A percentile compares a stretch with the other conserved stretches of the same genome.
Evolutionary conservation across 2,329 filamentous ascomycete genomes (phyloP).

Genomic region (Colletotrichum melonis): DNA sequence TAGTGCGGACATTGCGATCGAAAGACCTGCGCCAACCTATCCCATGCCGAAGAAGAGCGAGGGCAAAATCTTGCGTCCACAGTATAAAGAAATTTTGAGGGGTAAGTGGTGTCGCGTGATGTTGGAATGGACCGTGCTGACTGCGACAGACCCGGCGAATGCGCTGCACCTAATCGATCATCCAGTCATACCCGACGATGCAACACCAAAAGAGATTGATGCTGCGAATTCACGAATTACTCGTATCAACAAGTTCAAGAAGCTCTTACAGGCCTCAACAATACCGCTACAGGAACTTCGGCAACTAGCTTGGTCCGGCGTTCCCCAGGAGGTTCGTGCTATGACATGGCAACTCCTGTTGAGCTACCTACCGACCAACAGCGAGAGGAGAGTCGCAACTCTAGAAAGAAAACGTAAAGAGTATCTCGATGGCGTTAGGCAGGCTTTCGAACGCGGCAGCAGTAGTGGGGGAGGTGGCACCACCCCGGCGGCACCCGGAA

Average conservation of each 20-base stretch:
- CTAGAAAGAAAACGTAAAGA: conserved; percentile 96
- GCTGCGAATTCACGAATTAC: conserved; percentile 88
- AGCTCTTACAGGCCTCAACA: conserved; percentile 89
- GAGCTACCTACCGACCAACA: conserved; percentile 96
- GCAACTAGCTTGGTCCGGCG: conserved; percentile 90
- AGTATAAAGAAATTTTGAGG: conserved; percentile 95
- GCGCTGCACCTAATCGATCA: conserved; percentile 95
- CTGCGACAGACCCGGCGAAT: conserved; percentile 79
- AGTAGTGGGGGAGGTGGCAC: conserved; percentile 49
- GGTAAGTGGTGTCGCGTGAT: conserved; percentile 52
- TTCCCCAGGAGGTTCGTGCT: conserved; percentile 93
- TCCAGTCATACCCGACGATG: conserved; percentile 77
- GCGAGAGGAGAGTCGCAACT: conserved; percentile 88
- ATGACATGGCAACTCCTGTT: conserved; percentile 99
- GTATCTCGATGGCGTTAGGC: conserved; percentile 90
- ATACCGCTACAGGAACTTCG: conserved; percentile 88
- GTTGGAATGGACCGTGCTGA: conserved; percentile 30
- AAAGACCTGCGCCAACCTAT: conserved; percentile 84
- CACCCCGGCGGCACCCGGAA: conserved; percentile 49
- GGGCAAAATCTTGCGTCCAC: conserved; percentile 94
- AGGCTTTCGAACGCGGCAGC: conserved; percentile 72
- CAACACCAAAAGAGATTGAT: conserved; percentile 85
- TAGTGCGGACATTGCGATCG: conserved; percentile 94
- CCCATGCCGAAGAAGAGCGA: conserved; percentile 90
- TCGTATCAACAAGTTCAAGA: conserved; percentile 98